Base-by-base conservation (phyloP, 192 early-diverging fungal genomes). In the Coemansia pectinata region DNA sequence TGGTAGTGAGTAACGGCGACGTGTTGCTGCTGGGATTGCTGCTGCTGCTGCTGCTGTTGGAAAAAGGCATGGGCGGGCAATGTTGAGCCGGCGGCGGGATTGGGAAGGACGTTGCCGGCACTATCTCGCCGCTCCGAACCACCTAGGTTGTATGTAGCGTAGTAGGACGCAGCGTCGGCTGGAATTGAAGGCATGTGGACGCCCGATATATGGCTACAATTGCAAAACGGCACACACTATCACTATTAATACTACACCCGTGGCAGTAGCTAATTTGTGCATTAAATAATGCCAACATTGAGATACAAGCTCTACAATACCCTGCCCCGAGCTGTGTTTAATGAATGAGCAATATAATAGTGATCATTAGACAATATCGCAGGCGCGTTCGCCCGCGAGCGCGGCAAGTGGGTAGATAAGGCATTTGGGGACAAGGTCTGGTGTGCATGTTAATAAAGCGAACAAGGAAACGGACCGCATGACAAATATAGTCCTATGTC, bases 181-280 rank as follows among this genome's bases (percentile, higher is more conserved):
- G 79, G 62, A 31, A 81, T 81, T 5, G 79, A 66, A 23, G 67
- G 63, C 79, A 81, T 81, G 68, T 72, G 73, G 40, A 70, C 74
- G 12, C 71, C 70, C 10, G 74, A 73, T 21, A 81, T 76, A 63
- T 76, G 67, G 63, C 79, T 76, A 81, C 74, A 81, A 66, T 63
- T 55, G 27, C 7, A 53, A 41, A 39, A 2, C 21, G 53, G 11
- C 38, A 39, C 23, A 14, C 31, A 58, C 31, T 36, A 17, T n/a
- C 44, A 29, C 41, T 27, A 63, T 63, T 63, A 63, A 63, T 29
- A 52, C 6, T 52, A 52, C 5, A 21, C 23, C 23, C 48, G 48
- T 27, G 48, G 48, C 7, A 52, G 10, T 11, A 25, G 25, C 5
- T 45, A 45, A 45, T 45, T 15, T 45, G 44, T 19, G n/a, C 44